Conservation (phyloP, 257 asterid species). For the Anisodus acutangulus region DNA sequence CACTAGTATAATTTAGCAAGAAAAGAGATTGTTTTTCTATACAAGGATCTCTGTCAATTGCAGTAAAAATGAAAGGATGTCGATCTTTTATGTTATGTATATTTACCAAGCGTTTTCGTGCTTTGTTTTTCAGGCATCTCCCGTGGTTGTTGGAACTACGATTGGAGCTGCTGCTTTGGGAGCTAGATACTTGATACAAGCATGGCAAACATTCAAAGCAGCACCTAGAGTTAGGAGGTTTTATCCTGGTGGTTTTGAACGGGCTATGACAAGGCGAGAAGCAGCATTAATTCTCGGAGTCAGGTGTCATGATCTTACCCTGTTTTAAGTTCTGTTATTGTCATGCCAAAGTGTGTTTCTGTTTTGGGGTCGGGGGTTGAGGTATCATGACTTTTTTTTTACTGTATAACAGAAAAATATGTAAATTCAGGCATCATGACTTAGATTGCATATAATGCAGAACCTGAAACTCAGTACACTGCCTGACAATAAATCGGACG, state of each 20-base stretch:
- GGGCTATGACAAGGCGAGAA: constrained; percentile 68
- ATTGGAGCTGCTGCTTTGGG: constrained; percentile 71
- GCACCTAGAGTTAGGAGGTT: constrained; percentile 57
- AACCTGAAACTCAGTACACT: background rate
- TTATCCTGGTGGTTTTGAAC: constrained; percentile 77
- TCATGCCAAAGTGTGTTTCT: background rate
- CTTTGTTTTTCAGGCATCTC: constrained; percentile 47
- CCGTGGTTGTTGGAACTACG: constrained; percentile 49
- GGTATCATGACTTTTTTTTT: no score
- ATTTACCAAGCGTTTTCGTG: background rate
- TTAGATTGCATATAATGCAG: no score
- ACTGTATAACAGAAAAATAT: no score
- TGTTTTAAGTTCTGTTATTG: background rate
- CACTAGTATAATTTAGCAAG: background rate
- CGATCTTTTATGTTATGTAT: background rate
- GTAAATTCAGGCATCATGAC: background rate
- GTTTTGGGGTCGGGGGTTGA: no score
- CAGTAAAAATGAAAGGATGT: background rate
- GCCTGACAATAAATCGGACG: background rate
- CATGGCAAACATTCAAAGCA: constrained; percentile 58
- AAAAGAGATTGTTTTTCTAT: background rate
- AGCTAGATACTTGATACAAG: constrained; percentile 56
- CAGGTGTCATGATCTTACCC: constrained; percentile 43
- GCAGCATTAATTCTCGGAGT: constrained; percentile 85
- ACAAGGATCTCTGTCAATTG: background rate